Evolutionary conservation across 2,329 filamentous ascomycete genomes (phyloP).

Genomic region (Thelonectria olida): DNA sequence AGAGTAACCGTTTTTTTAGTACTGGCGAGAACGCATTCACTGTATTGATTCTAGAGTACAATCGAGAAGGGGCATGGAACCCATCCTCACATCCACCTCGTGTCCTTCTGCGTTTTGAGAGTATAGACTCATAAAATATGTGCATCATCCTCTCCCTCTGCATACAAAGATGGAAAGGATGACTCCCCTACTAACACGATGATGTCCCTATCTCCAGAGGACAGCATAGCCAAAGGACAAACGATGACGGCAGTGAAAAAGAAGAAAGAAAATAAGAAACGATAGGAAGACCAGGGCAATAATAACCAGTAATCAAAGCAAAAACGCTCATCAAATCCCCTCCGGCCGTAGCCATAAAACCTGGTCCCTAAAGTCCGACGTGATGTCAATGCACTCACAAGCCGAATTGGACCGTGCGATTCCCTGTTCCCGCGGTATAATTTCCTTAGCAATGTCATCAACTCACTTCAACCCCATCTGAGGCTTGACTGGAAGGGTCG

Average conservation of each 20-base stretch:
- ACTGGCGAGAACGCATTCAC: neutral
- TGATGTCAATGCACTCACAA: neutral
- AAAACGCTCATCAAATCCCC: conserved; percentile 31
- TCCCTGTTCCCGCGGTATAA: conserved; percentile 15
- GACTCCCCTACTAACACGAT: conserved; percentile 12
- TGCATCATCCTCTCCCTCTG: neutral
- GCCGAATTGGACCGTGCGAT: conserved; percentile 13
- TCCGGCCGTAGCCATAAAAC: conserved; percentile 22
- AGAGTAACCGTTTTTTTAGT: neutral
- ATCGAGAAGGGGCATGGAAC: conserved; percentile 20
- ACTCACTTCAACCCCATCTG: too few species aligned
- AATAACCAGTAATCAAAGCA: conserved; percentile 27
- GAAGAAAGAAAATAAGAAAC: conserved; percentile 13
- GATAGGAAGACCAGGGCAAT: conserved; percentile 22
- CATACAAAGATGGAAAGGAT: conserved; percentile 7
- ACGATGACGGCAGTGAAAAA: conserved; percentile 20
- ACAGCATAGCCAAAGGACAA: conserved; percentile 24
- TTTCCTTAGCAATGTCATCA: conserved; percentile 15
- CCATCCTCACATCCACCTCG: conserved; percentile 16
- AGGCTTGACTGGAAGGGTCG: conserved; percentile 9
- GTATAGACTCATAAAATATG: conserved; percentile 15
- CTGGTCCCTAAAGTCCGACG: conserved; percentile 7
- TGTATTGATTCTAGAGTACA: conserved; percentile 34
- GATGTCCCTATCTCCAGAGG: conserved; percentile 19
- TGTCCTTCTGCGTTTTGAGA: conserved; percentile 18